Base-by-base conservation (phyloP, 2,329 filamentous ascomycete species). In the Xylaria sp. region DNA sequence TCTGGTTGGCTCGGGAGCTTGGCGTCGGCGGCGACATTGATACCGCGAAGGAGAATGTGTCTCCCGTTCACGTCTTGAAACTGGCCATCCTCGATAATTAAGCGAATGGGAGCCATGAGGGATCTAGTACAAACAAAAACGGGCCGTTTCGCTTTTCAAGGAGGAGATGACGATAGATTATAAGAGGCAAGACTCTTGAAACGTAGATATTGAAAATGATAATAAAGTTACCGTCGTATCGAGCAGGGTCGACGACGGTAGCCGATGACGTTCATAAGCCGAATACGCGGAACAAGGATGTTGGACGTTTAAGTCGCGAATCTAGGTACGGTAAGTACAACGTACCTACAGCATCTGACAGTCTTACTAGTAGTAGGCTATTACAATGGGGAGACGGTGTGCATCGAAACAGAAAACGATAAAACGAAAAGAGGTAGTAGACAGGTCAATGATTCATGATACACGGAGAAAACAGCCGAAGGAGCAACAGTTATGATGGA, bases 1-100 rank as follows among this genome's bases (percentile, higher is more conserved):
- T 96, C 82, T 15, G 95, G 95, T 37, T 83, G 83, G 73, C 89
- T 92, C 31, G 95, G 95, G 61, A 92, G 89, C 79, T 99, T 99
- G 72, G 91, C 88, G 74, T 98, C 94, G 67, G 87, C 92, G 38
- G 94, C 93, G 66, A 96, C 86, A 74, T 99, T 99, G 81, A 99
- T 97, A 67, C 95, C 95, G 67, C 95, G 89, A 46, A 99, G 83
- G 2, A 92, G 90, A 60, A 99, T 87, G 78, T 98, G 91, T 65
- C 95, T 89, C 68, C 93, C 90, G 67, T 92, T 80, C 14, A 82
- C 76, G 76, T 99, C 96, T 65, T 92, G 87, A 78, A 99, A 97
- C 69, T 87, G 88, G 65, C 88, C 88, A 68, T 95, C 90, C 72
- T 97, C 92, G 71, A 99, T 94, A 23, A 86, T 88, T 53, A 99